Evolutionary conservation across 2,329 filamentous ascomycete genomes (phyloP).

Genomic region (Emergomyces pasteurianus): DNA sequence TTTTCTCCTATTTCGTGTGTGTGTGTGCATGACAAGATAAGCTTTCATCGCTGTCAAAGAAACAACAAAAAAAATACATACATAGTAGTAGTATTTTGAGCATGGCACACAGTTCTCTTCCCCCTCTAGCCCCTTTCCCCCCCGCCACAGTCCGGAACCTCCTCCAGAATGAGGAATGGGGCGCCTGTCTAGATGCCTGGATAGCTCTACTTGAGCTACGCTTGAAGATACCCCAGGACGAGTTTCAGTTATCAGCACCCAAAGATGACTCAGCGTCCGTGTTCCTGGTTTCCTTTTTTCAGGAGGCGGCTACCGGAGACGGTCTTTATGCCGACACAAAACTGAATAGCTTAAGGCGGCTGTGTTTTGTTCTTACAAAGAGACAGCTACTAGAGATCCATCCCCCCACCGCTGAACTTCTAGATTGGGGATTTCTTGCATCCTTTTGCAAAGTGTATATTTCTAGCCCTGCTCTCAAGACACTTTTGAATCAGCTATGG

Average conservation of each 20-base stretch:
- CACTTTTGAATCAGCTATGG: conserved; percentile 42
- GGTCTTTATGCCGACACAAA: conserved; percentile 22
- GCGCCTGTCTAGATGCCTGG: conserved; percentile 67
- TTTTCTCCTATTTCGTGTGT: neutral
- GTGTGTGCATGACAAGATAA: neutral
- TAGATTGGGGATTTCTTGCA: conserved; percentile 58
- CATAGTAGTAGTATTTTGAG: neutral
- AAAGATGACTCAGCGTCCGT: conserved; percentile 47
- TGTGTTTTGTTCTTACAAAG: conserved; percentile 52
- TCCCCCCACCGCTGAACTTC: conserved; percentile 36
- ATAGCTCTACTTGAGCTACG: conserved; percentile 53
- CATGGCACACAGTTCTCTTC: conserved; percentile 31
- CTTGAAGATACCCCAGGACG: conserved; percentile 44
- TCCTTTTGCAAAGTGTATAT: conserved; percentile 56
- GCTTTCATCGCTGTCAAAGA: neutral
- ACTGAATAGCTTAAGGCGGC: conserved; percentile 44
- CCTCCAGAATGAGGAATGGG: conserved; percentile 62
- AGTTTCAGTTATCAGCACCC: conserved; percentile 41
- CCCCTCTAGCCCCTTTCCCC: conserved; percentile 68
- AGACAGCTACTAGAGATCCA: conserved; percentile 41
- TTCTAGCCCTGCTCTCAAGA: conserved; percentile 45
- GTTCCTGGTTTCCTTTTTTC: conserved; percentile 59
- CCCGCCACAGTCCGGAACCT: conserved; percentile 52
- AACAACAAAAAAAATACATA: no score
- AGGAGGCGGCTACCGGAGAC: conserved; percentile 34